phyloP scores from a whole-genome alignment of 1,284 basidiomycete genomes.

The Marasmius tenuissimus region DNA sequence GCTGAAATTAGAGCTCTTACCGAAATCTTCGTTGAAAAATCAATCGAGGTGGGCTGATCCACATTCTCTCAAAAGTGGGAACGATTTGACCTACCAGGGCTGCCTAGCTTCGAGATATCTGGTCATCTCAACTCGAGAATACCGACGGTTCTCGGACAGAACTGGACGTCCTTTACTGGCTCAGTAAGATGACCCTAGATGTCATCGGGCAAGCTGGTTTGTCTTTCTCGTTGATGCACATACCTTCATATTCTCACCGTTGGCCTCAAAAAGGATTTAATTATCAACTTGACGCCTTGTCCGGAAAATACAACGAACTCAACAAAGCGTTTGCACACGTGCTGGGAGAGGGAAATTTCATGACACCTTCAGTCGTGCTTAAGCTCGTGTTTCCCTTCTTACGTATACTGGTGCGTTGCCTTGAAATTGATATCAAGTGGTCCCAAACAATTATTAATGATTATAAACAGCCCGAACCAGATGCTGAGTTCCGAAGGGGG shows the following conservation, averaged over 20 bases:
- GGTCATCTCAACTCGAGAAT: constrained; percentile 13
- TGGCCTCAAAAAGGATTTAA: constrained; percentile 39
- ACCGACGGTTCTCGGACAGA: constrained; percentile 29
- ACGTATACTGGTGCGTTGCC: too few relatives aligned
- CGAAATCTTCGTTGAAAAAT: constrained; percentile 40
- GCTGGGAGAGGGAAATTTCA: constrained; percentile 30
- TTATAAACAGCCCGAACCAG: too few relatives aligned
- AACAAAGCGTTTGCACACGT: too few relatives aligned
- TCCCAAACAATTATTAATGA: too few relatives aligned
- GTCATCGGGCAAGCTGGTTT: constrained; percentile 50
- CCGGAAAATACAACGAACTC: not conserved
- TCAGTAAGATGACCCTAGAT: constrained; percentile 47
- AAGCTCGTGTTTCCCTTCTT: too few relatives aligned
- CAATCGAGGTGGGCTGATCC: not conserved
- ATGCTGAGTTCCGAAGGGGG: too few relatives aligned
- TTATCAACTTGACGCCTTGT: constrained; percentile 48
- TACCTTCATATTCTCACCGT: not conserved
- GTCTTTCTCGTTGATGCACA: not conserved
- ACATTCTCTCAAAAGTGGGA: too few relatives aligned
- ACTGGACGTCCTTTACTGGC: constrained; percentile 31
- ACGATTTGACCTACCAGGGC: constrained; percentile 11
- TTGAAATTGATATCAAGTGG: too few relatives aligned
- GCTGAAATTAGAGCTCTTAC: constrained; percentile 54
- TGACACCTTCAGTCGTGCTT: constrained; percentile 30
- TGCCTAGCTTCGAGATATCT: constrained; percentile 25